Percentiles rank a stretch among this genome's conserved stretches.
Conservation (phyloP, 352 stramenopile species). For the Nothophytophthora sp. region DNA sequence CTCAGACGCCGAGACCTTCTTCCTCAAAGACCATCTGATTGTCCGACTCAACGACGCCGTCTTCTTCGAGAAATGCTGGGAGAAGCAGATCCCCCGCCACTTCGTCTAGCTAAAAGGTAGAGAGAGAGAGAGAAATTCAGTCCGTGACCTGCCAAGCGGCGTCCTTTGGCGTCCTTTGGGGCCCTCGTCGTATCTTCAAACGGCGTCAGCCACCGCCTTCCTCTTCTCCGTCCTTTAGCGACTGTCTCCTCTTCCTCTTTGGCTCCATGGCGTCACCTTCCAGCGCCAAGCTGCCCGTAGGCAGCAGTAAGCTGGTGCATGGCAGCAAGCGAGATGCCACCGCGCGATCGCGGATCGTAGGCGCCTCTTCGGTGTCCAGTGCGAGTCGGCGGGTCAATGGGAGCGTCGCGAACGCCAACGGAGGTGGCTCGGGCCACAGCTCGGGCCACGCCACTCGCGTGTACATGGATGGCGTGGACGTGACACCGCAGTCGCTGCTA, state of each 20-base stretch:
- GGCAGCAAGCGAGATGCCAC: slow-evolving; percentile 51
- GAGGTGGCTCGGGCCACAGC: slow-evolving; percentile 15
- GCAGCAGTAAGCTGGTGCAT: slow-evolving; percentile 36
- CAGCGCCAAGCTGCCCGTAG: slow-evolving; percentile 38
- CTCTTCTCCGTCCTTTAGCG: not conserved
- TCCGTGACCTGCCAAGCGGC: not conserved
- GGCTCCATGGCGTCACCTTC: slow-evolving; percentile 65
- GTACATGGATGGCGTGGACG: slow-evolving; percentile 67
- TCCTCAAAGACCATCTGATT: slow-evolving; percentile 33
- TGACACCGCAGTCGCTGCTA: slow-evolving; percentile 78
- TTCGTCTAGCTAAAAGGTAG: no score
- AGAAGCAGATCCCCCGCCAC: not conserved
- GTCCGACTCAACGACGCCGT: slow-evolving; percentile 33
- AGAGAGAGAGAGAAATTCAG: no score
- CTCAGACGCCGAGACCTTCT: slow-evolving; percentile 33
- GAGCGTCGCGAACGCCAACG: slow-evolving; percentile 29
- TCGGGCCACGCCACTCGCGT: slow-evolving; percentile 47
- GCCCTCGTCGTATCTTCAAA: not conserved
- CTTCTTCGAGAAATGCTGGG: slow-evolving; percentile 46
- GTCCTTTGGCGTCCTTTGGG: not conserved
- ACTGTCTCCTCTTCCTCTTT: no score
- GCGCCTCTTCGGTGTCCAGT: slow-evolving; percentile 64
- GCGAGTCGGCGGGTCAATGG: slow-evolving; percentile 70
- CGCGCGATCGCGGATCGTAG: slow-evolving; percentile 55
- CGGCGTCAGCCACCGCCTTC: not conserved